Percentiles rank a stretch among this genome's conserved stretches.
These are phyloP conservation scores for Mycena rosella DNA, from an alignment of 768 basidiomycete species.

Conservation along the genomic window DNA sequence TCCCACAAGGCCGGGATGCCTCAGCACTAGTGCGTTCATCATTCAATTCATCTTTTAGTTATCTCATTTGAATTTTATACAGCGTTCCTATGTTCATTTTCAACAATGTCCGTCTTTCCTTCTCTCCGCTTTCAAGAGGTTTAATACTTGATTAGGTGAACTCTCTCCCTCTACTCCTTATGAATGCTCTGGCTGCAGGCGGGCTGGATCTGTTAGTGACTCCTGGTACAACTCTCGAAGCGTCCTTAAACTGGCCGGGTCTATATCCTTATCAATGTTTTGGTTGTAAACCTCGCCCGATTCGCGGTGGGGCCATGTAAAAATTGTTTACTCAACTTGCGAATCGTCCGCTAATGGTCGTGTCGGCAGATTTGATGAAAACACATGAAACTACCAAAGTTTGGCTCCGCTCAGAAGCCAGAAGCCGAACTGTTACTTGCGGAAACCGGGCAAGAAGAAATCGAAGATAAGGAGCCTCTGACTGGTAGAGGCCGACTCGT, in stretches of 20 bases:
- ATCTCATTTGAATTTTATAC: not conserved
- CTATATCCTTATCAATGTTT: conserved; percentile 36
- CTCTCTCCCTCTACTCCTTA: conserved; percentile 34
- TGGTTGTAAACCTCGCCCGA: conserved; percentile 34
- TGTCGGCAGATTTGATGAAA: conserved; percentile 32
- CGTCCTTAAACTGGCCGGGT: conserved; percentile 24
- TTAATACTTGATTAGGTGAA: conserved; percentile 29
- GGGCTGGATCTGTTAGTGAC: conserved; percentile 29
- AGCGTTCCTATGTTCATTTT: conserved; percentile 36
- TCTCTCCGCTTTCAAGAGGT: not conserved
- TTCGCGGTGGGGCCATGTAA: conserved; percentile 35
- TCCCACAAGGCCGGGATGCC: conserved; percentile 27
- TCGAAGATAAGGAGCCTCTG: conserved; percentile 2
- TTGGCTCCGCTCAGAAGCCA: conserved; percentile 5
- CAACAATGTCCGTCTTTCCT: conserved; percentile 26
- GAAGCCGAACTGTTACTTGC: conserved; percentile 14
- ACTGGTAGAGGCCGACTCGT: not conserved
- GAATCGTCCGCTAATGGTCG: not conserved
- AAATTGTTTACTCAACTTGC: not conserved
- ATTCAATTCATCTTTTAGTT: not conserved
- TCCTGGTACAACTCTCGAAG: conserved; percentile 14
- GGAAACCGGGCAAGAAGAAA: not conserved
- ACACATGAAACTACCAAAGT: conserved; percentile 5
- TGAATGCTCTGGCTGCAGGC: conserved; percentile 31
- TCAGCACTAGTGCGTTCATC: conserved; percentile 16